These are phyloP conservation scores for Rhazya stricta DNA, from an alignment of 257 asterid species.

Conservation along the genomic window DNA sequence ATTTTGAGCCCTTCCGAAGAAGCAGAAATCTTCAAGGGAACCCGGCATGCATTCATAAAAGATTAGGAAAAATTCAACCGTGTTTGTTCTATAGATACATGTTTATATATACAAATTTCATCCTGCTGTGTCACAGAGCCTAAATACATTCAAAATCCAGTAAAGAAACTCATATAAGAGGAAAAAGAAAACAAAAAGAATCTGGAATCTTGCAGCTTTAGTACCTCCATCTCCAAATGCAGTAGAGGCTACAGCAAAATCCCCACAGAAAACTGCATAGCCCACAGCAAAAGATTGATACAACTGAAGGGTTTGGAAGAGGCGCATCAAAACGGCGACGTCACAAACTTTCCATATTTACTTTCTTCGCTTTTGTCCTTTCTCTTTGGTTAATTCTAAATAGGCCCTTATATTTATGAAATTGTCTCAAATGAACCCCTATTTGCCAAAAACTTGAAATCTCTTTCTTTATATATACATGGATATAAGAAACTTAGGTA, in stretches of 20 bases:
- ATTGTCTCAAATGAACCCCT: too few species aligned
- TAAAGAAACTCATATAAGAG: too few species aligned
- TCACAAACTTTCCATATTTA: too few species aligned
- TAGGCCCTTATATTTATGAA: too few species aligned
- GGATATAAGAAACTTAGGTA: too few species aligned
- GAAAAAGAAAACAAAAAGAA: background rate
- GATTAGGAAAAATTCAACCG: background rate
- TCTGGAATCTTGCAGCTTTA: background rate
- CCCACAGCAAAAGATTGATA: background rate
- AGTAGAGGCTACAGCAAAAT: background rate
- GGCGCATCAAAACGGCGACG: too few species aligned
- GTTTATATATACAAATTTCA: background rate
- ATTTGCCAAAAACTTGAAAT: too few species aligned
- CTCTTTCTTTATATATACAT: too few species aligned
- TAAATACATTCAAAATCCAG: too few species aligned
- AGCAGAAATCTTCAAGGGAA: background rate
- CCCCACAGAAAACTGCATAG: background rate
- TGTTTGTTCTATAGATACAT: background rate
- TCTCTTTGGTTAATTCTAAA: too few species aligned
- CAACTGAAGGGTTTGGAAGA: too few species aligned
- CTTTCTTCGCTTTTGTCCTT: too few species aligned
- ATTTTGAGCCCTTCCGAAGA: background rate
- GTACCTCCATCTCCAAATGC: background rate
- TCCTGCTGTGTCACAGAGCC: background rate
- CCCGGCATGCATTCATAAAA: background rate